Conservation (phyloP, 1,139 yeast species). For the Kodamaea ohmeri region DNA sequence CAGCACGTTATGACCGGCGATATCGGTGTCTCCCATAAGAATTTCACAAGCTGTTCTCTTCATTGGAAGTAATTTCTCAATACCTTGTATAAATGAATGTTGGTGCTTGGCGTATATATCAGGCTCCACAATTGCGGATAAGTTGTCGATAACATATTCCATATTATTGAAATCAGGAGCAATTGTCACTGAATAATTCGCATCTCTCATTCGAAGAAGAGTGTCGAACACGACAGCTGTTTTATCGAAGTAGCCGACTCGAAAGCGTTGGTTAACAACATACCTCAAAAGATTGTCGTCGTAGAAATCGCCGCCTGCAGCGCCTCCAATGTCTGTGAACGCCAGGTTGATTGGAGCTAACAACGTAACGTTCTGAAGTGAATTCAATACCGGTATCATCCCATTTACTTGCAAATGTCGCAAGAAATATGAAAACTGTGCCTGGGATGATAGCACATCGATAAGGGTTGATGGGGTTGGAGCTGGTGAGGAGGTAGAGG, state of each 20-base stretch:
- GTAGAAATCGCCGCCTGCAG: conserved; percentile 10
- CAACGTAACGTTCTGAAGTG: conserved; percentile 64
- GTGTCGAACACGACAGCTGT: conserved; percentile 33
- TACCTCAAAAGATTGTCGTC: conserved; percentile 32
- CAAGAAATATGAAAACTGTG: conserved; percentile 70
- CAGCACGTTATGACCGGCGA: conserved; percentile 25
- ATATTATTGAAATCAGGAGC: conserved; percentile 28
- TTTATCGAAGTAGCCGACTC: conserved; percentile 32
- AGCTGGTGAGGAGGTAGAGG: conserved; percentile 10
- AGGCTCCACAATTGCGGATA: conserved; percentile 54
- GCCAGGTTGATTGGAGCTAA: conserved; percentile 89
- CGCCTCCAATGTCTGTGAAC: conserved; percentile 35
- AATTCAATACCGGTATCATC: conserved; percentile 65
- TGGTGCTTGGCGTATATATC: conserved; percentile 68
- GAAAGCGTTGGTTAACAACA: conserved; percentile 33
- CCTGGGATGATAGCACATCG: conserved; percentile 71
- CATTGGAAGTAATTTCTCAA: conserved; percentile 49
- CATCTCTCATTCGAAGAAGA: conserved; percentile 19
- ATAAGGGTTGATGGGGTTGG: conserved; percentile 55
- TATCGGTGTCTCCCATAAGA: conserved; percentile 20
- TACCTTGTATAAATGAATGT: conserved; percentile 72
- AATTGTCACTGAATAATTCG: conserved; percentile 27
- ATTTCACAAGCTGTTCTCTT: conserved; percentile 46
- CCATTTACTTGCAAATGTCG: conserved; percentile 65
- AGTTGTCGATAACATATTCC: conserved; percentile 47